These are phyloP conservation scores for Yamadazyma pseudoaaseri DNA, from an alignment of 1,139 yeast species.

Conservation along the genomic window DNA sequence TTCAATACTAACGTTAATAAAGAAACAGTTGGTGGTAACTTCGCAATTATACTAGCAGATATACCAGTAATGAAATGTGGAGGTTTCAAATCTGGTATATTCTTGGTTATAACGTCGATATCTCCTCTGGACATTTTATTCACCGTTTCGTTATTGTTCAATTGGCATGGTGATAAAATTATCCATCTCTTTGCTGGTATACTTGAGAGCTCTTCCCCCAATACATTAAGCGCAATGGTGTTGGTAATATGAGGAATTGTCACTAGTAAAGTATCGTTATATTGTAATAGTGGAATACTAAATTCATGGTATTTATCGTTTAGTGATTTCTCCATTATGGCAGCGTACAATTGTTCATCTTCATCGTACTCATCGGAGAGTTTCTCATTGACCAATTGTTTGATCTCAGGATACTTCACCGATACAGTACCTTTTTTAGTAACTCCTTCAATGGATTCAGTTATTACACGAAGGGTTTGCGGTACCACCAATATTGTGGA, in stretches of 20 bases:
- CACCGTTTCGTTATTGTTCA: constrained; percentile 30
- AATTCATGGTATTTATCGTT: constrained; percentile 22
- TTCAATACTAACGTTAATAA: constrained; percentile 35
- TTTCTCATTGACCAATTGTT: constrained; percentile 4
- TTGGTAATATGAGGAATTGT: constrained; percentile 35
- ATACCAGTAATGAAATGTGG: constrained; percentile 58
- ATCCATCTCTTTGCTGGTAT: constrained; percentile 23
- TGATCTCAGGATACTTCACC: constrained; percentile 22
- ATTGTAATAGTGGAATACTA: constrained; percentile 24
- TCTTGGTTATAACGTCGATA: constrained; percentile 9
- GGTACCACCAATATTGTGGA: constrained; percentile 28
- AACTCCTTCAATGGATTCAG: constrained; percentile 19
- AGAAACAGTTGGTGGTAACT: constrained; percentile 15
- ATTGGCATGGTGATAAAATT: constrained; percentile 33
- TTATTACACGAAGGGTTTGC: constrained; percentile 23
- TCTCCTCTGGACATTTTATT: constrained; percentile 25
- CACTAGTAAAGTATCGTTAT: constrained; percentile 16
- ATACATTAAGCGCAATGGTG: constrained; percentile 28
- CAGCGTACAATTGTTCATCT: constrained; percentile 52
- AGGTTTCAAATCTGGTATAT: constrained; percentile 42
- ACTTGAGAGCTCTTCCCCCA: constrained; percentile 23
- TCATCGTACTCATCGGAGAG: constrained; percentile 45
- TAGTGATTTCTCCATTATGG: constrained; percentile 23
- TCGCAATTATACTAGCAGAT: constrained; percentile 41
- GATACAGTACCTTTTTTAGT: constrained; percentile 21